Base-by-base conservation (phyloP, 2,329 filamentous ascomycete genomes). In the Aaosphaeria pasadenensis region DNA sequence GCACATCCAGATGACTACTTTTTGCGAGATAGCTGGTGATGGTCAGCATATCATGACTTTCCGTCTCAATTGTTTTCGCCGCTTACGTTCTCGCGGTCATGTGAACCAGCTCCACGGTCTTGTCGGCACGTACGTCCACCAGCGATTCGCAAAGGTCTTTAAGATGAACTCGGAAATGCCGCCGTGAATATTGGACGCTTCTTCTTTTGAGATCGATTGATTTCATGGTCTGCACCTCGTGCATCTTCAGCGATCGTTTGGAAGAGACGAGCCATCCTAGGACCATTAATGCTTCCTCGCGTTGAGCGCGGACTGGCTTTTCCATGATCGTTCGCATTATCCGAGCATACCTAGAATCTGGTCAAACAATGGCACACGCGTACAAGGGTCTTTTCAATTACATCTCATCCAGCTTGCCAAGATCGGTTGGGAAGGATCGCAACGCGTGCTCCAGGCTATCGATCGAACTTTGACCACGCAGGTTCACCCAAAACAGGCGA, bases 231-330 rank as follows among this genome's bases (percentile, higher is more conserved):
- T 66, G 63, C 1, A 63, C 60, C 43, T 64, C 63, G 32, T 51
- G 56, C 61, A 56, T 62, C 0, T 51, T 58, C 5, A 66, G 48
- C 30, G 51, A 53, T 6, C 63, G 55, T 50, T 64, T 64, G 4
- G 59, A 57, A 38, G 60, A 64, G 3, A 63, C 50, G 49, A 66
- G 55, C 60, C 59, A 66, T 2, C 57, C 58, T 5, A 66, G 45
- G 6, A 64, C 46, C 36, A 53, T 58, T 7, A 52, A 58, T 0
- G 56, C 53, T 7, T 47, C 52, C 1, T 43, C 39, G 57, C 60
- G 59, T 28, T 59, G 55, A 28, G 33, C 31, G 0, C 3, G 2
- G 4, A 13, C 11, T 2, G 57, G 51, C 0, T 42, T 50, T 7
- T 29, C 9, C 39, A 59, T 58, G 31, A 64, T 62, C 1, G 57